These are phyloP conservation scores for Fusarium transvaalense DNA, from an alignment of 2,329 filamentous ascomycete species.

Conservation along the genomic window DNA sequence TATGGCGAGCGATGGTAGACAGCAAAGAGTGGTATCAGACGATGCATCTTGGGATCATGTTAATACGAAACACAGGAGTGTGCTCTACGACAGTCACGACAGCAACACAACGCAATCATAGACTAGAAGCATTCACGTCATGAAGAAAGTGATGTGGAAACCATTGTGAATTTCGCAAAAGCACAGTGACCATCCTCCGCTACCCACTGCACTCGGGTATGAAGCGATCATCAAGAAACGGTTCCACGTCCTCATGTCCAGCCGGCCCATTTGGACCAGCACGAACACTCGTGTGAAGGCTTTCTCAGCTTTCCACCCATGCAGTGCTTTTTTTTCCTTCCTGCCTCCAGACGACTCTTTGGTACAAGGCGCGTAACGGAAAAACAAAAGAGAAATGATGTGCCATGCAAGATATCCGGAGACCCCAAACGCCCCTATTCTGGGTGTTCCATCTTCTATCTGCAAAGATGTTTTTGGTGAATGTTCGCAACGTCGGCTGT, in stretches of 20 bases:
- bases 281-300: conserved; percentile 70
- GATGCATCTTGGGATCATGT: background rate
- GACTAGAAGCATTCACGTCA: conserved; percentile 33
- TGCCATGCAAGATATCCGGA: conserved; percentile 85
- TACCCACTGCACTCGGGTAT: conserved; percentile 67
- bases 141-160: conserved; percentile 59
- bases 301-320: conserved; percentile 70
- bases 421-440: conserved; percentile 78
- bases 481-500: conserved; percentile 61
- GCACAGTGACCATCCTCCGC: conserved; percentile 64
- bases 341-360: conserved; percentile 59
- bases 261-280: conserved; percentile 52
- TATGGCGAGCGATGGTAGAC: background rate
- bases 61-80: conserved; percentile 4
- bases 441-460: conserved; percentile 79
- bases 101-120: conserved; percentile 37
- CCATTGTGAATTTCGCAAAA: conserved; percentile 70
- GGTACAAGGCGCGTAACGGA: conserved; percentile 60
- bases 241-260: conserved; percentile 72
- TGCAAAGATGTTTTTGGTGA: conserved; percentile 63
- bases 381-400: conserved; percentile 63
- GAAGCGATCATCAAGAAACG: conserved; percentile 73
- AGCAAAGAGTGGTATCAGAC: background rate
- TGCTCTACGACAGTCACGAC: conserved; percentile 38
- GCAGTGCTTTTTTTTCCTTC: conserved; percentile 61